Evolutionary conservation across 2,329 filamentous ascomycete genomes (phyloP).

Genomic region (Coniella lustricola): DNA sequence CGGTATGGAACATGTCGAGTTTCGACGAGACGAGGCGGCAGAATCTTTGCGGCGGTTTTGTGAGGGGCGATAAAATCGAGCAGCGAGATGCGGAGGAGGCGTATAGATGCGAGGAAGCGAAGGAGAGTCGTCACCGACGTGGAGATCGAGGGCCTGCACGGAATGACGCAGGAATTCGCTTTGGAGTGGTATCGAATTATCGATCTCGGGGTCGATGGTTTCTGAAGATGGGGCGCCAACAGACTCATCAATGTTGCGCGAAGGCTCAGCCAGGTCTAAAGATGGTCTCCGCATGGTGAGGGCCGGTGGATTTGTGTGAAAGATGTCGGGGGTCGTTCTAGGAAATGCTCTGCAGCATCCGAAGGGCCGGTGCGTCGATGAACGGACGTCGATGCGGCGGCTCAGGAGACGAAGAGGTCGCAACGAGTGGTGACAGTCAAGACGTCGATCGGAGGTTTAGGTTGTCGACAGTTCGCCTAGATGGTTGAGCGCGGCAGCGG

Average conservation of each 20-base stretch:
- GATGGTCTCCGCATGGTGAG: slow-evolving; percentile 26
- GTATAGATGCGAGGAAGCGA: slow-evolving; percentile 37
- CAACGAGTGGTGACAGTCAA: neutral
- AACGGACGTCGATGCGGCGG: neutral
- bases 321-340: neutral
- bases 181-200: slow-evolving; percentile 16
- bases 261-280: slow-evolving; percentile 24
- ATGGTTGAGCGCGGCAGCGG: too few relatives aligned
- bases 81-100: slow-evolving; percentile 69
- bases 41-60: slow-evolving; percentile 66
- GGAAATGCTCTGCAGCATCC: neutral
- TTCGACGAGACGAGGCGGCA: slow-evolving; percentile 70
- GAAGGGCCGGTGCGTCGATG: neutral
- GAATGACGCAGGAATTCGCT: slow-evolving; percentile 17
- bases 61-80: slow-evolving; percentile 65
- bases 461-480: too few relatives aligned
- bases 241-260: slow-evolving; percentile 26
- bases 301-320: slow-evolving; percentile 42
- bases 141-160: slow-evolving; percentile 12
- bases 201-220: slow-evolving; percentile 18
- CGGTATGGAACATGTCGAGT: slow-evolving; percentile 70
- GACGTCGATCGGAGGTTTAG: too few relatives aligned
- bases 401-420: neutral
- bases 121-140: slow-evolving; percentile 17
- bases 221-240: slow-evolving; percentile 20